phyloP scores from a whole-genome alignment of 2,329 filamentous ascomycete species.

The Ilyonectria mors-panacis region DNA sequence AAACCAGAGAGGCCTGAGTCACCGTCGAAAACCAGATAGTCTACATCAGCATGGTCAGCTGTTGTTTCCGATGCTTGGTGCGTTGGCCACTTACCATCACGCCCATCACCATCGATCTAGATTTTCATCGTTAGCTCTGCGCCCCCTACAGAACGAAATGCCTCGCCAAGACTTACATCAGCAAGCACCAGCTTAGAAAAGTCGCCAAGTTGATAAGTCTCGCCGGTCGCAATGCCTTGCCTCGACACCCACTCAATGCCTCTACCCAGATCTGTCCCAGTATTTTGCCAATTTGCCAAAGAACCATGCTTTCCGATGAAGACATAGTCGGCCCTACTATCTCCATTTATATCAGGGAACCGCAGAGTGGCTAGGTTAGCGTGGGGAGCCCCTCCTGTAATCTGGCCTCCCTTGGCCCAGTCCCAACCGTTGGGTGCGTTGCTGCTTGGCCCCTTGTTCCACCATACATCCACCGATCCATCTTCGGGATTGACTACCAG shows the following conservation, averaged over 20 bases:
- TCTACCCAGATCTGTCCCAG: constrained; percentile 19
- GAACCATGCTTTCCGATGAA: constrained; percentile 41
- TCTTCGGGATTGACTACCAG: constrained; percentile 13
- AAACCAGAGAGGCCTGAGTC: constrained; percentile 25
- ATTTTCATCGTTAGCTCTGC: background rate
- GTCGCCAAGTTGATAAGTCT: background rate
- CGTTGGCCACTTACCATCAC: constrained; percentile 21
- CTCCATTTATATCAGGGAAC: constrained; percentile 48
- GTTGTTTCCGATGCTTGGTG: background rate
- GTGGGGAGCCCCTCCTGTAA: constrained; percentile 43
- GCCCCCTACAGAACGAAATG: background rate
- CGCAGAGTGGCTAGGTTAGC: constrained; percentile 42
- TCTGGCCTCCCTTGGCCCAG: constrained; percentile 38
- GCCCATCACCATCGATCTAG: constrained; percentile 28
- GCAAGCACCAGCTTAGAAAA: constrained; percentile 18
- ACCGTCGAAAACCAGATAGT: constrained; percentile 33
- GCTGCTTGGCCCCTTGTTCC: constrained; percentile 15
- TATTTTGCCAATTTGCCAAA: constrained; percentile 40
- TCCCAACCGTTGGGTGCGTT: constrained; percentile 23
- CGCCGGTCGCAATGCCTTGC: constrained; percentile 20
- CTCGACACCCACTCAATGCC: background rate
- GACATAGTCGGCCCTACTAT: constrained; percentile 46
- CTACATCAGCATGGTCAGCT: background rate
- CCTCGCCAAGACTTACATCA: constrained; percentile 4
- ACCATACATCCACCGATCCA: constrained; percentile 18